Evolutionary conservation across 2,329 filamentous ascomycete species (phyloP).

Genomic region (Ascocoryne sarcoides): DNA sequence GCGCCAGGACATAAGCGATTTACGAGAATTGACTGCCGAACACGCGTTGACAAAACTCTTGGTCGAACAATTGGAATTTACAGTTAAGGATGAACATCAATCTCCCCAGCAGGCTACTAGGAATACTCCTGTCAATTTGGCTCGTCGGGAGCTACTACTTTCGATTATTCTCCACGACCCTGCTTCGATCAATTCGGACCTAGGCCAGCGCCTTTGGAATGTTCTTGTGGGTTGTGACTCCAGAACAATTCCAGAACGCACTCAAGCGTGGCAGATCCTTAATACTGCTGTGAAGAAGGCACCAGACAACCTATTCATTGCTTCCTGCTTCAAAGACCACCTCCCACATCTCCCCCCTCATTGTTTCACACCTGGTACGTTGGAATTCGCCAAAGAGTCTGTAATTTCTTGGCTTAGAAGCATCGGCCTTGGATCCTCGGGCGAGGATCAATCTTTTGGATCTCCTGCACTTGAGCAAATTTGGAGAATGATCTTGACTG

Average conservation of each 20-base stretch:
- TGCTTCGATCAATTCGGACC: constrained; percentile 49
- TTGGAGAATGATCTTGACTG: constrained; percentile 74
- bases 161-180: constrained; percentile 54
- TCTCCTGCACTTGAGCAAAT: constrained; percentile 57
- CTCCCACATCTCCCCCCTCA: constrained; percentile 47
- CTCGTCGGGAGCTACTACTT: constrained; percentile 48
- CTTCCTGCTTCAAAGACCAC: constrained; percentile 44
- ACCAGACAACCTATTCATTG: constrained; percentile 47
- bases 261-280: constrained; percentile 61
- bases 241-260: constrained; percentile 50
- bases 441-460: constrained; percentile 43
- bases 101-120: constrained; percentile 17
- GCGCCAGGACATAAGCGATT: constrained; percentile 39
- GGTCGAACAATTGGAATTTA: constrained; percentile 53
- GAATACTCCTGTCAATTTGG: constrained; percentile 40
- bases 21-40: constrained; percentile 49
- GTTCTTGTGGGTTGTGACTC: constrained; percentile 59
- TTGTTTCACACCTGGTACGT: constrained; percentile 51
- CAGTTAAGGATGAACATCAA: constrained; percentile 12
- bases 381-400: constrained; percentile 52
- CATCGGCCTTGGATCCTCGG: constrained; percentile 36
- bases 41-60: constrained; percentile 53
- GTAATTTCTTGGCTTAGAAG: constrained; percentile 43
- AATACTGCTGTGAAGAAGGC: constrained; percentile 36
- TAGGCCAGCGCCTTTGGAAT: constrained; percentile 62